These are phyloP conservation scores for Colletotrichum gigasporum DNA, from an alignment of 2,329 filamentous ascomycete species.

Conservation along the genomic window DNA sequence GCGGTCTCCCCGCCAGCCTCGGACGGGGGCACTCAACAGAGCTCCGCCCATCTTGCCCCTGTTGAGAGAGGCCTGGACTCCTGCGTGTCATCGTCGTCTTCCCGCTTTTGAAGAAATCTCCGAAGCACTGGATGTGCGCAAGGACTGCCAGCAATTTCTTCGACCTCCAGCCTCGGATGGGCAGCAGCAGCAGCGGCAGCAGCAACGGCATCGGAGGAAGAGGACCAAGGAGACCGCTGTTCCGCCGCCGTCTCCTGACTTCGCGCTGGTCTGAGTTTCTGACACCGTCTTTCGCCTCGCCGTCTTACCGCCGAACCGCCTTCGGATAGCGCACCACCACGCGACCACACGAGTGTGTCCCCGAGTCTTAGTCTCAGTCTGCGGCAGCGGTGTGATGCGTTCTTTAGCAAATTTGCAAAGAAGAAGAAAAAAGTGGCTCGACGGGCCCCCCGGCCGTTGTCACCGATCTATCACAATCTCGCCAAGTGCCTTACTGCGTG, in stretches of 20 bases:
- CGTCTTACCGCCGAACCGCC: neutral
- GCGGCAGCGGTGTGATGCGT: neutral
- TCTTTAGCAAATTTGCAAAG: neutral
- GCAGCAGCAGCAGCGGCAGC: neutral
- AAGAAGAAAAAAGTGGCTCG: neutral
- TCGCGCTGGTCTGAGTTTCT: neutral
- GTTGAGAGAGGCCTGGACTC: neutral
- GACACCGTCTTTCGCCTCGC: neutral
- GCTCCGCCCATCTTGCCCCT: neutral
- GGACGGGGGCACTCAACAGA: neutral
- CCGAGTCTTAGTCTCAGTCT: neutral
- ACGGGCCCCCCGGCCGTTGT: neutral
- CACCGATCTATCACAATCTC: neutral
- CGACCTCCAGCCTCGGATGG: no score
- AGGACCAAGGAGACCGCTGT: neutral
- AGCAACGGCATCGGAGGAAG: neutral
- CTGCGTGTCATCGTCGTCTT: neutral
- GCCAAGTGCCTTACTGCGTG: no score
- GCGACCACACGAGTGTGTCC: neutral
- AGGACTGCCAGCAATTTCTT: constrained; percentile 1
- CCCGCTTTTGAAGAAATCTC: constrained; percentile 18
- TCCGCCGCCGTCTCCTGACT: neutral
- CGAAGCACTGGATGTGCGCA: constrained; percentile 19
- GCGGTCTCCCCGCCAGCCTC: constrained; percentile 11
- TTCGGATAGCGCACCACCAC: neutral